Base-by-base conservation (phyloP, 768 basidiomycete species). In the Cystobasidium onofrii region DNA sequence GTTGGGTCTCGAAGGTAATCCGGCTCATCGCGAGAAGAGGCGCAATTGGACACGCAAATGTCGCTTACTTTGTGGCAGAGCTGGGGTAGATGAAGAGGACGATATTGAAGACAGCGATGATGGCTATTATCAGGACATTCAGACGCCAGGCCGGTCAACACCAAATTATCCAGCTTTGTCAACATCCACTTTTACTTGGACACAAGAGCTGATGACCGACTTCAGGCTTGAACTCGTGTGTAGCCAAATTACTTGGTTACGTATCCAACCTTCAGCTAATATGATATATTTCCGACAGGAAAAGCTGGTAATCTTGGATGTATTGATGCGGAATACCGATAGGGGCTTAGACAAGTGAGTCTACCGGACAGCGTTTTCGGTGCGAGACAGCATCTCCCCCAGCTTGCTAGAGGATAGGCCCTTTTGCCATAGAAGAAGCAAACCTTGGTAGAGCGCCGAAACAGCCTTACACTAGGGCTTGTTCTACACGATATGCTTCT, bases 311-410 rank as follows among this genome's bases (percentile, higher is more conserved):
- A 89, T 92, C 67, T 83, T 94, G 77, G 91, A 94, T 81, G 92
- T 89, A 81, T 84, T 95, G 54, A 94, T 94, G 89, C 86, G 91
- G 65, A 94, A 93, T 80, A 94, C 92, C 23, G 92, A 92, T 79
- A 87, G 91, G 64, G 88, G 87, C 20, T 88, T 90, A 0, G 91
- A 92, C 83, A 91, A 92, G 80, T 92, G 90, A 36, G 79, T 78
- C 9, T 20, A 29, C 29, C n/a, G n/a, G n/a, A n/a, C n/a, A n/a
- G n/a, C n/a, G n/a, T n/a, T n/a, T n/a, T n/a, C n/a, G n/a, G n/a
- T n/a, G n/a, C n/a, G n/a, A n/a, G n/a, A n/a, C n/a, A n/a, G n/a
- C n/a, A n/a, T n/a, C n/a, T n/a, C n/a, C n/a, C n/a, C n/a, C n/a
- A n/a, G n/a, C n/a, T n/a, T n/a, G n/a, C n/a, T n/a, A n/a, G n/a